Percentiles rank a stretch among this genome's conserved stretches.
phyloP scores from a whole-genome alignment of 257 asterid genomes.

The Solanum chmielewskii region DNA sequence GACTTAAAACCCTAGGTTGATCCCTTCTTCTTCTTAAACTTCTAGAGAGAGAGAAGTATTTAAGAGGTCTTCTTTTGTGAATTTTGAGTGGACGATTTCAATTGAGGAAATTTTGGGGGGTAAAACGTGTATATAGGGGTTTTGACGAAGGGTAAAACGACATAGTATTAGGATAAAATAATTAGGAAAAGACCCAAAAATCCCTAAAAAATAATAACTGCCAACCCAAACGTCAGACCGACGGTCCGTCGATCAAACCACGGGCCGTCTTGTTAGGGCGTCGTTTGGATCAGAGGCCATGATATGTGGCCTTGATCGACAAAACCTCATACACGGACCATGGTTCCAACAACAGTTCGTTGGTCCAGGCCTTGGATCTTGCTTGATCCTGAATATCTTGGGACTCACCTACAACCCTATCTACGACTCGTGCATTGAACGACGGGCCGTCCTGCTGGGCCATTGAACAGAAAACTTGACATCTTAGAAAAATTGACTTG shows the following conservation, averaged over 20 bases:
- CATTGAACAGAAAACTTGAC: background rate
- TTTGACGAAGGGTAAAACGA: too few relatives aligned
- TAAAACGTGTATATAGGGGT: too few relatives aligned
- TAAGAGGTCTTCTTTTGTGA: too few relatives aligned
- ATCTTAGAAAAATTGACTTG: background rate
- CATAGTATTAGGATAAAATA: too few relatives aligned
- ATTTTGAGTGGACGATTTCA: too few relatives aligned
- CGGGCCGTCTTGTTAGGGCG: background rate
- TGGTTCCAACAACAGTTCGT: background rate
- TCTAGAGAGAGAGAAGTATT: too few relatives aligned
- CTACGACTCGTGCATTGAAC: background rate
- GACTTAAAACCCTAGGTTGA: too few relatives aligned
- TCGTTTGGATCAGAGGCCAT: background rate
- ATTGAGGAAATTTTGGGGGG: too few relatives aligned
- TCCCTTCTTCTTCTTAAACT: too few relatives aligned
- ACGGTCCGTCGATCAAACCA: background rate
- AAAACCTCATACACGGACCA: background rate
- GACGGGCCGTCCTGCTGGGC: background rate
- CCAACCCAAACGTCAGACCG: too few relatives aligned
- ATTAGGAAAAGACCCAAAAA: too few relatives aligned
- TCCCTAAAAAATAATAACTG: too few relatives aligned
- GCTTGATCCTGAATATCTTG: background rate
- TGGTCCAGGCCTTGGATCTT: background rate
- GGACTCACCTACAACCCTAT: background rate
- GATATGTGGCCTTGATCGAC: background rate